Percentiles rank a stretch among this genome's conserved stretches.
Evolutionary conservation across 257 asterid species (phyloP).

Genomic region (Dorcoceras hygrometricum): DNA sequence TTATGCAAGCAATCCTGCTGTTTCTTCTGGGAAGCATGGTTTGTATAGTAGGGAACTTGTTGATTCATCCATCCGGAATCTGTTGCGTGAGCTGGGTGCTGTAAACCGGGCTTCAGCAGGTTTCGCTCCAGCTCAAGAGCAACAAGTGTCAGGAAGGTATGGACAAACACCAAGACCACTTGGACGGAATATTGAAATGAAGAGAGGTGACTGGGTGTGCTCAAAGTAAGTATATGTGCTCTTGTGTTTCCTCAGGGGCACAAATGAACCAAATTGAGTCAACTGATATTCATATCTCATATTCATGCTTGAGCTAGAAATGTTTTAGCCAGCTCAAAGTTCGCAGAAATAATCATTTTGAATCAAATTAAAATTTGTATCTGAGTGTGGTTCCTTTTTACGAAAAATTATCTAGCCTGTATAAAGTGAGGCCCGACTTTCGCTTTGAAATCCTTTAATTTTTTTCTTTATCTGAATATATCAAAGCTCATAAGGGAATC

Average conservation of each 20-base stretch:
- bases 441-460: background rate
- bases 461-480: no score
- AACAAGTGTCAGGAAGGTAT: conserved; percentile 36
- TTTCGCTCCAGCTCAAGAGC: conserved; percentile 36
- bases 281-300: background rate
- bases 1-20: conserved; percentile 74
- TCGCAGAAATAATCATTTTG: background rate
- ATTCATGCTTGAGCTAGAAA: background rate
- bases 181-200: conserved; percentile 74
- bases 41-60: conserved; percentile 70
- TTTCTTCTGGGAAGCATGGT: conserved; percentile 48
- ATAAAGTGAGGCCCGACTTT: background rate
- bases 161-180: conserved; percentile 42
- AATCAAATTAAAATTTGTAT: no score
- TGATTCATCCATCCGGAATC: conserved; percentile 69
- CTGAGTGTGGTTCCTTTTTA: background rate
- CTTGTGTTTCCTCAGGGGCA: conserved; percentile 7
- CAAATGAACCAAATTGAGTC: background rate
- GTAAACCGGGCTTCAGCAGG: conserved; percentile 43
- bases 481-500: background rate
- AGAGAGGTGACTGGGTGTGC: conserved; percentile 98
- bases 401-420: background rate
- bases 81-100: conserved; percentile 59
- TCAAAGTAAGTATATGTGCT: conserved; percentile 52
- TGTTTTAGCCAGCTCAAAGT: background rate